A percentile compares a stretch with the other conserved stretches of the same genome.
phyloP scores from a whole-genome alignment of 805 yeast genomes.

The Lipomyces yamanashiensis region DNA sequence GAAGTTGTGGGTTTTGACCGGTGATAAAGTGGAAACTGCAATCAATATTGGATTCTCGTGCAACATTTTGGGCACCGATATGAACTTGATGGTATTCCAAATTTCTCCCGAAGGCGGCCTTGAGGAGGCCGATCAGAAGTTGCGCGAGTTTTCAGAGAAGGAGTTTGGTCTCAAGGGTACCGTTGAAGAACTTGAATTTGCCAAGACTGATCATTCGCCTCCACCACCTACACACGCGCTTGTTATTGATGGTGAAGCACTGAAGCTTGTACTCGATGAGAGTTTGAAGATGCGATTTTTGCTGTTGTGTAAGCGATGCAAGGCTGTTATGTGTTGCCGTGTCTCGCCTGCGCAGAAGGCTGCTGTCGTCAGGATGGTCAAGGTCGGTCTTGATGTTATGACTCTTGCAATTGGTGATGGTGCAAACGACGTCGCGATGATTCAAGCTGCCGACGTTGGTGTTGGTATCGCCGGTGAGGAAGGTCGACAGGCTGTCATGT shows the following conservation, averaged over 20 bases:
- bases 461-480: conserved; percentile 88
- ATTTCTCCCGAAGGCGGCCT: conserved; percentile 43
- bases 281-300: conserved; percentile 60
- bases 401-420: conserved; percentile 86
- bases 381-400: conserved; percentile 67
- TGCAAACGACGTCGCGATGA: conserved; percentile 87
- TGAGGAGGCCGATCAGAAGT: conserved; percentile 43
- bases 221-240: conserved; percentile 64
- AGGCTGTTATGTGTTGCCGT: conserved; percentile 79
- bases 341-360: conserved; percentile 87
- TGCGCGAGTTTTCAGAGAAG: conserved; percentile 55
- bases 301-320: conserved; percentile 73
- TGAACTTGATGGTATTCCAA: conserved; percentile 69
- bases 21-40: conserved; percentile 83
- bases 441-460: conserved; percentile 83
- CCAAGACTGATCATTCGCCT: conserved; percentile 66
- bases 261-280: conserved; percentile 52
- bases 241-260: conserved; percentile 72
- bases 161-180: conserved; percentile 55
- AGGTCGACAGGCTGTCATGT: conserved; percentile 87
- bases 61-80: conserved; percentile 65
- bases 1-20: conserved; percentile 82
- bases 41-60: conserved; percentile 83
- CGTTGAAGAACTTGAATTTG: conserved; percentile 52
- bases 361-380: conserved; percentile 68